Percentiles rank a stretch among this genome's conserved stretches.
phyloP scores from a whole-genome alignment of 257 asterid species.

The Lycium ferocissimum region DNA sequence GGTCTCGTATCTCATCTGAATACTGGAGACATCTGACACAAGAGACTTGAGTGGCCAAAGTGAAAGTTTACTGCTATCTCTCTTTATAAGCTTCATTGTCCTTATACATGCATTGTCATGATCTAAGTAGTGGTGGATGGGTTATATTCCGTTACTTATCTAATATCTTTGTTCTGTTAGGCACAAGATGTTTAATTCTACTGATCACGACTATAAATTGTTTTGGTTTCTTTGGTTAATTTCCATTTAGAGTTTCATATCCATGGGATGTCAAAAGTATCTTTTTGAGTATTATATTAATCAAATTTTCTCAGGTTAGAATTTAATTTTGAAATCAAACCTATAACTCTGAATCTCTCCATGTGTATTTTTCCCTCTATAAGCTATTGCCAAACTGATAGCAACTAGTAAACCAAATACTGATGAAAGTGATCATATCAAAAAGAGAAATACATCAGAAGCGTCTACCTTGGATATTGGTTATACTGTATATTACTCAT shows the following conservation, averaged over 20 bases:
- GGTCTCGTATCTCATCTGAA: conserved; percentile 20
- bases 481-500: background rate
- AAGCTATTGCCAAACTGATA: background rate
- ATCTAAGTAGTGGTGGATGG: background rate
- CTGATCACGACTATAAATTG: background rate
- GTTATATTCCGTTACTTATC: background rate
- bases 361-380: background rate
- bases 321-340: conserved; percentile 7
- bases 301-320: background rate
- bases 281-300: background rate
- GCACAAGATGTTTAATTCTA: background rate
- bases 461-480: background rate
- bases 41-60: conserved; percentile 4
- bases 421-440: background rate
- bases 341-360: background rate
- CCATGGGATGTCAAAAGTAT: background rate
- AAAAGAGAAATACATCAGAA: conserved; percentile 9
- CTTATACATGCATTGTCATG: conserved; percentile 7
- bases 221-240: background rate
- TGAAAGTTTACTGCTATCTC: background rate
- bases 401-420: background rate
- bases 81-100: conserved; percentile 25
- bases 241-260: conserved; percentile 4
- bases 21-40: conserved; percentile 5
- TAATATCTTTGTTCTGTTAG: background rate